Evolutionary conservation across 805 yeast genomes (phyloP).

Genomic region (Monosporozyma solicola): DNA sequence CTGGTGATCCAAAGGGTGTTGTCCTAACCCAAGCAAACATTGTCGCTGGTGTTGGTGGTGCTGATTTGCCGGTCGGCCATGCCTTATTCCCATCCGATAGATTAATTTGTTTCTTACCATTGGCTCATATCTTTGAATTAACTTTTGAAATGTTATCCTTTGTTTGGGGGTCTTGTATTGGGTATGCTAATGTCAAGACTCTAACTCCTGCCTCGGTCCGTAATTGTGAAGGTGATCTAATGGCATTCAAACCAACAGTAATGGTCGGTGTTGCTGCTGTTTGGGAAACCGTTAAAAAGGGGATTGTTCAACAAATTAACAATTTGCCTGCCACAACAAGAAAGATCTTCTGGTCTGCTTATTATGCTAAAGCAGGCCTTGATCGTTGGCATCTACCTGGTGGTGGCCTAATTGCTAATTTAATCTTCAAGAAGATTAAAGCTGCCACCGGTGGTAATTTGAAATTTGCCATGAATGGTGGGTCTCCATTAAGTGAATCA

Average conservation of each 20-base stretch:
- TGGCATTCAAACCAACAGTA: constrained; percentile 77
- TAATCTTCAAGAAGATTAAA: constrained; percentile 79
- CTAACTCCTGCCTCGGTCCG: constrained; percentile 71
- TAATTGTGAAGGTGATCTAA: constrained; percentile 84
- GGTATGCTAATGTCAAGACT: constrained; percentile 91
- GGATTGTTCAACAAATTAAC: constrained; percentile 67
- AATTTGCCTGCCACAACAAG: constrained; percentile 58
- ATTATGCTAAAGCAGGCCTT: constrained; percentile 59
- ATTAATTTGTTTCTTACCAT: constrained; percentile 80
- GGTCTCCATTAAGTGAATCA: constrained; percentile 75
- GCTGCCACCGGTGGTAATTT: constrained; percentile 92
- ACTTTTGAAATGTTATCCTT: constrained; percentile 72
- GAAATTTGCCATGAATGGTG: constrained; percentile 73
- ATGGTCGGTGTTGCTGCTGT: constrained; percentile 99
- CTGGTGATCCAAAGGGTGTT: constrained; percentile 79
- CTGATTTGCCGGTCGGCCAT: constrained; percentile 50
- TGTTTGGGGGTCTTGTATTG: constrained; percentile 84
- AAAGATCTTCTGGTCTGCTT: constrained; percentile 85
- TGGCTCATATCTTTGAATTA: constrained; percentile 93
- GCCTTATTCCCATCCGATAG: constrained; percentile 53
- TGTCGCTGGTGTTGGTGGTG: constrained; percentile 82
- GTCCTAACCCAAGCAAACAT: constrained; percentile 55
- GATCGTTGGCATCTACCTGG: constrained; percentile 66
- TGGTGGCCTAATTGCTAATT: constrained; percentile 47
- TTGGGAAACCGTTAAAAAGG: constrained; percentile 94